phyloP scores from a whole-genome alignment of 2,329 filamentous ascomycete genomes.

The Ascochyta viciae-villosae region DNA sequence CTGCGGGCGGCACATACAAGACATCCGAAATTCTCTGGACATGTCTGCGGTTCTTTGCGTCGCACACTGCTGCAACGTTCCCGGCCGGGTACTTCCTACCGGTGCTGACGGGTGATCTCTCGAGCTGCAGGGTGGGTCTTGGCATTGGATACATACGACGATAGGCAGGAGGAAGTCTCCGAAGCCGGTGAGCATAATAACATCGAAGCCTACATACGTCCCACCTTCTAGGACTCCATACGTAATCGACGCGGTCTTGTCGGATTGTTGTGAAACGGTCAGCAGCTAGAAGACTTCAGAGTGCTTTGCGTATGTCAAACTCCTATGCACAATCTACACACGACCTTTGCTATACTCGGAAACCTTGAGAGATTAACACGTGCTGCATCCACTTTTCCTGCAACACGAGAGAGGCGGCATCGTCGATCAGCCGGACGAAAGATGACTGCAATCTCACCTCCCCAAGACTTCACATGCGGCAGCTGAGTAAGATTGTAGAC shows the following conservation, averaged over 20 bases:
- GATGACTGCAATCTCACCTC: background rate
- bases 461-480: background rate
- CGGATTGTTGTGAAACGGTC: no score
- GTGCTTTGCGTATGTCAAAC: no score
- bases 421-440: no score
- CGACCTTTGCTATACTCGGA: no score
- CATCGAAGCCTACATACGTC: no score
- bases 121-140: background rate
- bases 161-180: background rate
- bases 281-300: no score
- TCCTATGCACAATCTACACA: no score
- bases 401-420: no score
- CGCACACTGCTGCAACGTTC: background rate
- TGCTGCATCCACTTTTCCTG: no score
- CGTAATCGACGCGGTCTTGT: no score
- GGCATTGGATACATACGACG: background rate
- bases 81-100: background rate
- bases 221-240: no score
- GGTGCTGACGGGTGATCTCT: conserved; percentile 1
- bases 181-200: background rate
- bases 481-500: background rate
- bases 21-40: background rate
- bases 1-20: conserved; percentile 4
- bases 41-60: background rate
- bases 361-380: no score